Conservation (phyloP, 129 eudicot species). For the Apium graveolens region DNA sequence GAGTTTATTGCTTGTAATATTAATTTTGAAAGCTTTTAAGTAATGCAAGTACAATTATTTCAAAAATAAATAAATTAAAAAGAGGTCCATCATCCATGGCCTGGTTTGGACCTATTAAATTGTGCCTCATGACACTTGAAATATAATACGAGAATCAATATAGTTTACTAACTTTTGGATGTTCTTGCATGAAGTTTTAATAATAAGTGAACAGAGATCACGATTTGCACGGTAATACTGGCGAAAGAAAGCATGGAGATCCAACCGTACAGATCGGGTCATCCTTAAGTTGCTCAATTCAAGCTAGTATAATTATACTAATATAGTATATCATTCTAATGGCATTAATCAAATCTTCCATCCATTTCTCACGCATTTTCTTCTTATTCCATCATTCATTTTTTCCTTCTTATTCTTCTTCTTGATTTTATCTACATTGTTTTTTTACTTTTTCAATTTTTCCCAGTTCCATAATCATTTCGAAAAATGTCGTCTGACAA, state of each 20-base stretch:
- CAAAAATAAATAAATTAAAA: too few relatives aligned
- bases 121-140: too few relatives aligned
- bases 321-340: neutral
- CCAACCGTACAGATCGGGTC: slow-evolving; percentile 23
- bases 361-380: slow-evolving; percentile 7
- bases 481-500: slow-evolving; percentile 39
- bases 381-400: neutral
- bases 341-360: slow-evolving; percentile 3
- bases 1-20: too few relatives aligned
- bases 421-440: neutral
- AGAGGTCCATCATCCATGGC: too few relatives aligned
- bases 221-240: slow-evolving; percentile 7
- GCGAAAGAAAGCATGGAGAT: neutral
- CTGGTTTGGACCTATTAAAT: too few relatives aligned
- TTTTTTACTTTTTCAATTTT: too few relatives aligned
- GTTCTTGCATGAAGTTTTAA: too few relatives aligned
- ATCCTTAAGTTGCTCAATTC: slow-evolving; percentile 11
- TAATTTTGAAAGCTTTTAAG: too few relatives aligned
- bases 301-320: neutral
- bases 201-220: neutral
- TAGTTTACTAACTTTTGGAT: too few relatives aligned
- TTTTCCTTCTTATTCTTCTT: neutral
- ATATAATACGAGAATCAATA: too few relatives aligned
- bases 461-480: neutral
- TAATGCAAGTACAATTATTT: too few relatives aligned